Conservation (phyloP, 257 asterid genomes). For the Cordia subcordata region DNA sequence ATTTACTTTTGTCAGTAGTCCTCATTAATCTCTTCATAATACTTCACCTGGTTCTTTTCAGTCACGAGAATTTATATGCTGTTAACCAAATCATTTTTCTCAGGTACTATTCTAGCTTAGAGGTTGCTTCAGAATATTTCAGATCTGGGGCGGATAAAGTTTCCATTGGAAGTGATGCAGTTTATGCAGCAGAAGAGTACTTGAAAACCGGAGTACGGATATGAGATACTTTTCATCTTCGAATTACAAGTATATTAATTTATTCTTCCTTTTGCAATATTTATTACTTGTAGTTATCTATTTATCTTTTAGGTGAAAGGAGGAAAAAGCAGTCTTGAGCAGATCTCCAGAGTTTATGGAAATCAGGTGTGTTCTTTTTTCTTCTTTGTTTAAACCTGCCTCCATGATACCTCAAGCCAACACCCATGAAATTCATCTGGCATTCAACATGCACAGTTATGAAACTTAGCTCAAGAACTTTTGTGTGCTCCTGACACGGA, state of each 20-base stretch:
- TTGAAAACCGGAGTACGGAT: constrained; percentile 64
- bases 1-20: background rate
- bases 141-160: constrained; percentile 98
- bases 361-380: constrained; percentile 53
- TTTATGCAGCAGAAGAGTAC: constrained; percentile 91
- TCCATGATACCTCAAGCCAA: too few relatives aligned
- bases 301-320: constrained; percentile 54
- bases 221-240: constrained; percentile 1
- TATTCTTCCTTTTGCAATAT: background rate
- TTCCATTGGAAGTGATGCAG: constrained; percentile 98
- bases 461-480: too few relatives aligned
- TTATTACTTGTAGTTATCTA: constrained; percentile 15
- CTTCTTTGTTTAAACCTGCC: too few relatives aligned
- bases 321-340: constrained; percentile 92
- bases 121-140: constrained; percentile 96
- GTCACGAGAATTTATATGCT: background rate
- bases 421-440: too few relatives aligned
- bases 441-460: too few relatives aligned
- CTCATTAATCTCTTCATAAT: constrained; percentile 2
- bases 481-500: too few relatives aligned
- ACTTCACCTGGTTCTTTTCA: background rate
- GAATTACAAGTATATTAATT: constrained; percentile 1
- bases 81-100: constrained; percentile 3
- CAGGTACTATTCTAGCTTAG: constrained; percentile 92
- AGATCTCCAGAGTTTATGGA: constrained; percentile 88